Evolutionary conservation across 2,329 filamentous ascomycete species (phyloP), one percentile per base, ranked within the genome.

Genomic region (Nemania sp.): DNA sequence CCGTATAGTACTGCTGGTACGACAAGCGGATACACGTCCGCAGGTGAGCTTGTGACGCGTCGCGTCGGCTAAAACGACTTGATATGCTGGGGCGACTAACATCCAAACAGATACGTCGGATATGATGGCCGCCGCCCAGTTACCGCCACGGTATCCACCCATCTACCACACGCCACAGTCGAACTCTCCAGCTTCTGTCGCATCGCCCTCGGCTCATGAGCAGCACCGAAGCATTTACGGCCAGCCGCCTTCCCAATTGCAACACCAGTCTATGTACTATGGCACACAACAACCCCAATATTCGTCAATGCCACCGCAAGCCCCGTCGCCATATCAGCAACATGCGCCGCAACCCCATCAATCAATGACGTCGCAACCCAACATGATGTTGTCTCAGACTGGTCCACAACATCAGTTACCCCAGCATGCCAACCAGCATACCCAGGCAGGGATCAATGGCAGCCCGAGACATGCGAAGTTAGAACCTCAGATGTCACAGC

Each of bases 121-220:
- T 62, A 86, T 86, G 78, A 87, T 83, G 80, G 87, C 86, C 75
- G 79, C 82, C 66, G 76, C 76, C 59, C 75, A 78, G 69, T 81
- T 85, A 89, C 88, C 90, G 73, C 84, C 87, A 72, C 84, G 86
- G 41, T 96, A 95, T 71, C 92, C 92, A 64, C 90, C 91, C 56
- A 96, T 96, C 70, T 97, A 97, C 71, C 90, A 97, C 73, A 95
- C 92, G 15, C 91, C 92, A 50, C 92, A 97, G 76, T 96, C 92
- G 52, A 96, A 93, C 73, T 96, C 93, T 50, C 93, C 93, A 43
- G 90, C 91, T 33, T 96, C 92, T 45, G 92, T 97, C 65, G 89
- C 92, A 60, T 97, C 93, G 28, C 88, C 91, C 19, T 90, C 91
- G 53, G 82, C 86, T 52, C 91, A 96, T 73, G 93, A 97, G 68